These are phyloP conservation scores for Colletotrichum cuscutae DNA, from an alignment of 2,329 filamentous ascomycete genomes.

Conservation along the genomic window DNA sequence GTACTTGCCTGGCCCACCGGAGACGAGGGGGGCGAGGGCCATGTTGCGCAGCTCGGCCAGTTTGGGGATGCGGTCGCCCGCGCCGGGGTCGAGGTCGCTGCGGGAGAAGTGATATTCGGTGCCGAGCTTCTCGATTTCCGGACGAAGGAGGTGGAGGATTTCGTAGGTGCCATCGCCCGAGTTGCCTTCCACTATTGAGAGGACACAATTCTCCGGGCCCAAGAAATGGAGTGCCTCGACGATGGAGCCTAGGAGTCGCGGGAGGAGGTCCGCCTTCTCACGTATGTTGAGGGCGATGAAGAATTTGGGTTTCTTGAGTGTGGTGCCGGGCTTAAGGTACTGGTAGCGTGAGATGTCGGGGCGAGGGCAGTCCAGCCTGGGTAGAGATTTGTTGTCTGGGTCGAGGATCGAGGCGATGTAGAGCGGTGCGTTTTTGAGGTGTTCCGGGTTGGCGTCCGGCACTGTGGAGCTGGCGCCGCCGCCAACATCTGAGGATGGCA, in stretches of 20 bases:
- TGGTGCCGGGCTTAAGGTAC: slow-evolving; percentile 29
- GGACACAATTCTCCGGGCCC: slow-evolving; percentile 58
- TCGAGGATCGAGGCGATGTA: slow-evolving; percentile 45
- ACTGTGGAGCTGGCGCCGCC: not conserved
- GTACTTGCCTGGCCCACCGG: slow-evolving; percentile 33
- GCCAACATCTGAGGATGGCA: not conserved
- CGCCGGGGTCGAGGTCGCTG: slow-evolving; percentile 54
- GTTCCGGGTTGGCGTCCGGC: slow-evolving; percentile 15
- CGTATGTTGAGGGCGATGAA: slow-evolving; percentile 65
- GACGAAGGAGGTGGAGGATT: slow-evolving; percentile 54
- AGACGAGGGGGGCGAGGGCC: slow-evolving; percentile 58
- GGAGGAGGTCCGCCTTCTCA: slow-evolving; percentile 55
- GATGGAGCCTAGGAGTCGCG: slow-evolving; percentile 62
- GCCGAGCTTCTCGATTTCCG: slow-evolving; percentile 50
- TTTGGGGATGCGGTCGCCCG: slow-evolving; percentile 54
- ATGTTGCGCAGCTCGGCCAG: slow-evolving; percentile 64
- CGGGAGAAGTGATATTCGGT: slow-evolving; percentile 53
- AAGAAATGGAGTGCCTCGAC: slow-evolving; percentile 61
- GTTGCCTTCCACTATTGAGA: slow-evolving; percentile 67
- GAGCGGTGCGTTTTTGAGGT: slow-evolving; percentile 7
- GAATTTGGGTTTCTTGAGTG: slow-evolving; percentile 44
- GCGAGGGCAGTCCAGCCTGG: slow-evolving; percentile 43
- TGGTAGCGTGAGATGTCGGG: slow-evolving; percentile 37
- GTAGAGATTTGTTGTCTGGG: slow-evolving; percentile 36
- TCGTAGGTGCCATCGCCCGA: slow-evolving; percentile 65